These are phyloP conservation scores for Pascua guehoae DNA, from an alignment of 1,284 basidiomycete genomes.

Conservation along the genomic window DNA sequence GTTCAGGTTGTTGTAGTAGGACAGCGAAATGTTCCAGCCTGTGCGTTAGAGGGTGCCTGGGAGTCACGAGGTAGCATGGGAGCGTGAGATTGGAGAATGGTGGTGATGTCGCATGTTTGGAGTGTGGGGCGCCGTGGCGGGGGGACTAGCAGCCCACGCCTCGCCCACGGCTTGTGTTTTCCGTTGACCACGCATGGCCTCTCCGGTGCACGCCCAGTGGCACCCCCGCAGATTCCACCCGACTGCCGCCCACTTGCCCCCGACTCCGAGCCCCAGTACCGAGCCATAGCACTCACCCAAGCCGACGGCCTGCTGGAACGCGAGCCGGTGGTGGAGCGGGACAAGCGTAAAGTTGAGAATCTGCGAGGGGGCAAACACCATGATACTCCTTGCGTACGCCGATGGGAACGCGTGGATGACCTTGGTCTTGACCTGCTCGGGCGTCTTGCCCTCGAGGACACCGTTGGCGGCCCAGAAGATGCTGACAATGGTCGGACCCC, in stretches of 20 bases:
- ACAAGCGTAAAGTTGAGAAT: slow-evolving; percentile 75
- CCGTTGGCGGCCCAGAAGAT: slow-evolving; percentile 41
- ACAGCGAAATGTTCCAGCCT: slow-evolving; percentile 58
- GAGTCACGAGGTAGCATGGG: no score
- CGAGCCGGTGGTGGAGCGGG: slow-evolving; percentile 71
- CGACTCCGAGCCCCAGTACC: background rate
- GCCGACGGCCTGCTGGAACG: slow-evolving; percentile 72
- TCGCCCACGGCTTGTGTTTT: no score
- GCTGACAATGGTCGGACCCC: slow-evolving; percentile 20
- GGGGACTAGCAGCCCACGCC: no score
- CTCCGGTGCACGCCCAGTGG: no score
- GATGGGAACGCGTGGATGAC: slow-evolving; percentile 37
- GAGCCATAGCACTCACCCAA: slow-evolving; percentile 59
- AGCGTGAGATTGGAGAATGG: no score
- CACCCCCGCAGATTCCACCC: no score
- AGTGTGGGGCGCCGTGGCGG: no score
- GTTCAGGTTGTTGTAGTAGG: slow-evolving; percentile 38
- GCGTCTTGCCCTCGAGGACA: slow-evolving; percentile 41
- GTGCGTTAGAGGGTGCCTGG: slow-evolving; percentile 10
- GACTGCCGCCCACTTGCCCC: no score
- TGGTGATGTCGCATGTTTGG: no score
- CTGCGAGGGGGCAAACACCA: slow-evolving; percentile 76
- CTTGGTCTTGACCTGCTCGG: slow-evolving; percentile 37
- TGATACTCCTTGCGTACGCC: slow-evolving; percentile 40
- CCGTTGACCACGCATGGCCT: no score